Conservation (phyloP, 768 basidiomycete genomes). For the Agaricus subrufescens region DNA sequence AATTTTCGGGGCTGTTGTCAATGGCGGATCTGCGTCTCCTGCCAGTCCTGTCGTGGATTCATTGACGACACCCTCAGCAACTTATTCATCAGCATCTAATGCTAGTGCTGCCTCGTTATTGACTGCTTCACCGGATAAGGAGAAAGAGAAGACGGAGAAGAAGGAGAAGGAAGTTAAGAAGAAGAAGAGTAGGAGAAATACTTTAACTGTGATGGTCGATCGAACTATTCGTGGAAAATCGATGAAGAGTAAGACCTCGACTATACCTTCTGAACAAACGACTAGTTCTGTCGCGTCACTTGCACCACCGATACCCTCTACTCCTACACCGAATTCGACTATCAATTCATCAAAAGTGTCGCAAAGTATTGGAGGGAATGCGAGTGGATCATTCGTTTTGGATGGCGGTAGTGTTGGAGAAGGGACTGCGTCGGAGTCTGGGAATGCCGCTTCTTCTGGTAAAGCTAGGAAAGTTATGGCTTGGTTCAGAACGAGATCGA, state of each 20-base stretch:
- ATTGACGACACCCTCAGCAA: constrained; percentile 14
- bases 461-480: constrained; percentile 97
- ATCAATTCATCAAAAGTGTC: not conserved
- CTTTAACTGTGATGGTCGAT: constrained; percentile 84
- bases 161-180: constrained; percentile 14
- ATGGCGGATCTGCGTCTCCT: constrained; percentile 26
- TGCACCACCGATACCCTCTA: not conserved
- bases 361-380: not conserved
- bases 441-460: constrained; percentile 69
- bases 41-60: constrained; percentile 22
- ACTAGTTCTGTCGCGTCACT: constrained; percentile 2
- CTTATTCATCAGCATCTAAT: constrained; percentile 16
- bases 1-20: constrained; percentile 52
- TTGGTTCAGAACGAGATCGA: constrained; percentile 87
- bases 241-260: constrained; percentile 27
- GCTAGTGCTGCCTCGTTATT: constrained; percentile 22
- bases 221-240: constrained; percentile 46
- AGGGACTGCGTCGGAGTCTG: constrained; percentile 18
- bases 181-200: constrained; percentile 73
- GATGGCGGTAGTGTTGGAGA: constrained; percentile 13
- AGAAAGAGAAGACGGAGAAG: constrained; percentile 26
- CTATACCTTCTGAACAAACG: constrained; percentile 14
- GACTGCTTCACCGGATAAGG: constrained; percentile 25
- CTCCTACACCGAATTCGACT: not conserved
- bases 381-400: not conserved